These are phyloP conservation scores for Fonsecaea erecta DNA, from an alignment of 2,329 filamentous ascomycete genomes.

Conservation along the genomic window DNA sequence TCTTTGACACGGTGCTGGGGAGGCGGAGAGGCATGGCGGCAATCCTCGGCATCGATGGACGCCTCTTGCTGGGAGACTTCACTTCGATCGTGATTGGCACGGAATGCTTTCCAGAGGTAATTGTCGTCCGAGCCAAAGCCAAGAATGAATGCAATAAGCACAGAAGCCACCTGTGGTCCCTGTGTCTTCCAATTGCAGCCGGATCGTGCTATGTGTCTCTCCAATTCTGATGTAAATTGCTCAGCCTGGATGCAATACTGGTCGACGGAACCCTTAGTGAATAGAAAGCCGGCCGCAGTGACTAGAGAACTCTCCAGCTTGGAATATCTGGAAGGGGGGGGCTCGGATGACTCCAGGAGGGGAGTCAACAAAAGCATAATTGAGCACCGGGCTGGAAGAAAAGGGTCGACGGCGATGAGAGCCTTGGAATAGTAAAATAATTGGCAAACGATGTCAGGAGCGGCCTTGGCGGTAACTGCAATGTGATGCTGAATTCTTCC, in stretches of 20 bases:
- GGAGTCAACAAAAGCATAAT: constrained; percentile 61
- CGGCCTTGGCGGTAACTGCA: constrained; percentile 67
- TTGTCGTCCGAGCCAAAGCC: constrained; percentile 56
- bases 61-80: constrained; percentile 17
- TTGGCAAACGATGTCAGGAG: constrained; percentile 60
- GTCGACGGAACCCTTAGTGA: constrained; percentile 43
- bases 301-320: constrained; percentile 57
- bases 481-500: constrained; percentile 88
- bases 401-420: constrained; percentile 60
- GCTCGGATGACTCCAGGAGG: constrained; percentile 47
- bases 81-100: constrained; percentile 23
- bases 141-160: constrained; percentile 61
- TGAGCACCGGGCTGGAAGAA: constrained; percentile 61
- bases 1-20: constrained; percentile 32
- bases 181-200: constrained; percentile 57
- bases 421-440: constrained; percentile 63
- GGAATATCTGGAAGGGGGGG: constrained; percentile 38
- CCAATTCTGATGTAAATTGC: constrained; percentile 52
- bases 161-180: constrained; percentile 60
- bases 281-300: constrained; percentile 58
- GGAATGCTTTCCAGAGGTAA: constrained; percentile 41
- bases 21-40: constrained; percentile 19
- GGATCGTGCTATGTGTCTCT: constrained; percentile 53
- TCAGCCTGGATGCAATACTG: constrained; percentile 47
- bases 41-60: constrained; percentile 10